Evolutionary conservation across 371 early-diverging fungal species (phyloP), one percentile per base, ranked within the genome.

Genomic region (Zopfochytrium polystomum): DNA sequence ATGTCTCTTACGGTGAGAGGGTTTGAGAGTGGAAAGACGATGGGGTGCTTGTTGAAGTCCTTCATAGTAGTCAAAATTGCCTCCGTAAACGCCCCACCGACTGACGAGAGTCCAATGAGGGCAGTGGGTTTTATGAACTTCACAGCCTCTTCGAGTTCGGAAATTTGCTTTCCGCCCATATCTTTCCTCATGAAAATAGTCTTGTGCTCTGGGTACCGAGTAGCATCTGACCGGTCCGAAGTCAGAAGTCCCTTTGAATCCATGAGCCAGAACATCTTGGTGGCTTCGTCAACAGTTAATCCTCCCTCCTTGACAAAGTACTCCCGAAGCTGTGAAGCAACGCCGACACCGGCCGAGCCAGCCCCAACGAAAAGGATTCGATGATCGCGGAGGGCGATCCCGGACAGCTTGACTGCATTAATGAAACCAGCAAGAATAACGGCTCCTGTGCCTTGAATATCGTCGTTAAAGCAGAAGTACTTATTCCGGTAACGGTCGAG

Each of bases 1-100:
- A n/a, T n/a, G n/a, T n/a, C n/a, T n/a, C n/a, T n/a, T n/a, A n/a
- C n/a, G n/a, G 38, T 45, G 26, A 60, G 22, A 4, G 95, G 95
- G 68, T 95, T 95, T 15, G 93, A 92, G 55, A 95, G 83, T 4
- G 95, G 95, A 80, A 95, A 92, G 44, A 95, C 82, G 64, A 93
- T 91, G 6, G 95, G 95, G 18, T 82, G 81, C 33, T 85, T 58
- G 72, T 93, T 93, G 53, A 87, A 60, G 43, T 78, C 68, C 52
- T 80, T 84, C 87, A 93, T 90, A 27, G 81, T 79, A 26, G 65
- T 51, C 53, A 92, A 70, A 2, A 75, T 79, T 3, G 81, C 63
- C 55, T 77, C 75, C 46, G 71, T 82, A 73, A 93, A 93, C 15
- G 87, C 86, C 51, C 85, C 84, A 44, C 85, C 74, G 46, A 83